Evolutionary conservation across 2,329 filamentous ascomycete species (phyloP).

Genomic region (Fusarium sp.): DNA sequence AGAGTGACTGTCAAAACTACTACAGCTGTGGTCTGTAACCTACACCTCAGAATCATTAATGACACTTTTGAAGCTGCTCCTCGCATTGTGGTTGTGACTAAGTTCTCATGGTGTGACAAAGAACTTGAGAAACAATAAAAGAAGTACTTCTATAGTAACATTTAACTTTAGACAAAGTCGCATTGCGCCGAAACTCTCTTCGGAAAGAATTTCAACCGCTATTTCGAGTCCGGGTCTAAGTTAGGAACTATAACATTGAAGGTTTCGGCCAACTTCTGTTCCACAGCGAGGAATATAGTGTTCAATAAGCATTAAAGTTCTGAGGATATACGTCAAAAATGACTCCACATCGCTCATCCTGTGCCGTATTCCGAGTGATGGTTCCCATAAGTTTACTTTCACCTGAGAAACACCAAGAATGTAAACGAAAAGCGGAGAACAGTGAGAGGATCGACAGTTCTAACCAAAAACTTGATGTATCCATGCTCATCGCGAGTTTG

Average conservation of each 20-base stretch:
- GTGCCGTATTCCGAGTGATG: not conserved
- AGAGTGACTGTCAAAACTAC: constrained; percentile 2
- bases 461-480: not conserved
- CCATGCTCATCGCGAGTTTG: not conserved
- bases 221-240: not conserved
- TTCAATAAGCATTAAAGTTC: not conserved
- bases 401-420: constrained; percentile 1
- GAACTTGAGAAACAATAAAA: too few species aligned
- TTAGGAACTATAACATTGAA: not conserved
- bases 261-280: not conserved
- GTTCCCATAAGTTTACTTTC: not conserved
- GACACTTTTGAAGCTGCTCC: not conserved
- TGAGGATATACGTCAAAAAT: not conserved
- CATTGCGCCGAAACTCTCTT: not conserved
- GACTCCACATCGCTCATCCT: not conserved
- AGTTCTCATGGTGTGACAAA: too few species aligned
- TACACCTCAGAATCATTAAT: not conserved
- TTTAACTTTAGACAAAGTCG: not conserved
- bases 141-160: not conserved
- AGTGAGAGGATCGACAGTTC: not conserved
- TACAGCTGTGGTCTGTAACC: not conserved
- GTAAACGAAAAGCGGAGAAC: constrained; percentile 17
- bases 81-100: not conserved
- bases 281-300: not conserved
- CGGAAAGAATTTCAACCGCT: not conserved